Evolutionary conservation across 805 yeast species (phyloP), one percentile per base, ranked within the genome.

Genomic region (Danielia oregonensis): DNA sequence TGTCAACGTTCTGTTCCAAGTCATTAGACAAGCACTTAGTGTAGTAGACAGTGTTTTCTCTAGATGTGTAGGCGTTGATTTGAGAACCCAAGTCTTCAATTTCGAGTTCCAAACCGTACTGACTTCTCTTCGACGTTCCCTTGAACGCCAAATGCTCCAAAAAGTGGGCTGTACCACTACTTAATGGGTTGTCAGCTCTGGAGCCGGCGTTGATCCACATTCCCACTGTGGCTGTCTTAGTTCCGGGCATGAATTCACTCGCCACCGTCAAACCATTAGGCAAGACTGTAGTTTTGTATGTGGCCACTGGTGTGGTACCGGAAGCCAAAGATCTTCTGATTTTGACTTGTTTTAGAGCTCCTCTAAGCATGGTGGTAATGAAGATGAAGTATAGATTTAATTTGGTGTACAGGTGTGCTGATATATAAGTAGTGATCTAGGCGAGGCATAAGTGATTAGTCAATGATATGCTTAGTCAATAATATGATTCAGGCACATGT

Each of bases 201-300:
- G 97, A 89, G 2, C 99, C 99, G 26, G 98, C 96, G 63, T 93
- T 96, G 42, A 93, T 88, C 91, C 96, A 94, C 36, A 93, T 91
- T 2, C 97, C 98, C 10, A 93, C 96, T 2, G 98, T 93, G 42
- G 98, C 97, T 28, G 97, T 88, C 48, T 82, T 74, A 6, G 94
- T 81, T 43, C 84, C 81, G 8, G 97, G 97, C 56, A 85, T 78
- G 28, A 72, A 54, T 57, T 93, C 97, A 29, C 94, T 76, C 35
- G 97, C 98, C 25, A 91, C 96, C 0, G 97, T 91, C 28, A 93
- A 63, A 3, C 99, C 99, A 57, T 93, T 93, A n/a, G 81, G 68
- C 34, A 93, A 69, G 3, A 82, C 77, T 1, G 96, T 77, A 7
- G 88, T 84, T 54, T 72, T 65, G 19, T 50, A 67, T 13, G 54